These are phyloP conservation scores for Sclerotinia borealis DNA, from an alignment of 2,329 filamentous ascomycete species.

Conservation along the genomic window DNA sequence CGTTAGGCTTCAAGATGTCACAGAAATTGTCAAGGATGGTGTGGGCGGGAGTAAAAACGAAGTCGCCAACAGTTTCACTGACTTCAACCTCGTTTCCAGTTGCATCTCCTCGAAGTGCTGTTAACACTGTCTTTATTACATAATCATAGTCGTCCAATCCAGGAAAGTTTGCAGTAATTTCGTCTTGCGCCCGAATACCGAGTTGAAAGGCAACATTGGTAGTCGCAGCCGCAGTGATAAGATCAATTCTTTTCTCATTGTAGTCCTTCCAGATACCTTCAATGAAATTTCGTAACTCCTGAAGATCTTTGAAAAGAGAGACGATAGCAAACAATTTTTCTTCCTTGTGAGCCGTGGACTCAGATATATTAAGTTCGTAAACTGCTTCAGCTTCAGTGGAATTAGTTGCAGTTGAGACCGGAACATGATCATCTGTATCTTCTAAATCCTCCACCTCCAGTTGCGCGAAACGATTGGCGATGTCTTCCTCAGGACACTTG, in stretches of 20 bases:
- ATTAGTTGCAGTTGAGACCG: not conserved
- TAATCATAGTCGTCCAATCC: not conserved
- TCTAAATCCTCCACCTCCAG: conserved; percentile 16
- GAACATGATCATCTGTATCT: not conserved
- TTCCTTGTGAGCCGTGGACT: not conserved
- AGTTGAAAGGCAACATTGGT: conserved; percentile 16
- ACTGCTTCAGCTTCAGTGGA: not conserved
- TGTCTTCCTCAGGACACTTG: not conserved
- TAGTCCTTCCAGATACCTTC: conserved; percentile 7
- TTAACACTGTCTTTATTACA: too few species aligned
- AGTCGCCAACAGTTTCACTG: not conserved
- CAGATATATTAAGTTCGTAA: not conserved
- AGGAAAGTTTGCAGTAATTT: not conserved
- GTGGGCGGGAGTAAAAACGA: conserved; percentile 4
- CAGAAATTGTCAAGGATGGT: conserved; percentile 8
- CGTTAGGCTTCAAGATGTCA: not conserved
- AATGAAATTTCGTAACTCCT: conserved; percentile 5
- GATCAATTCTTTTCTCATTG: conserved; percentile 2
- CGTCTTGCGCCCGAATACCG: conserved; percentile 8
- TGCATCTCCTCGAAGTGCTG: too few species aligned
- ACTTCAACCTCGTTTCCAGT: not conserved
- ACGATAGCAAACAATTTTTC: conserved; percentile 14
- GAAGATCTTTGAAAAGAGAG: conserved; percentile 15
- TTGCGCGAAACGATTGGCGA: conserved; percentile 14
- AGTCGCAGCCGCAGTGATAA: conserved; percentile 12